Percentiles rank a stretch among this genome's conserved stretches.
phyloP scores from a whole-genome alignment of 2,329 filamentous ascomycete genomes.

The Westerdykella ornata region DNA sequence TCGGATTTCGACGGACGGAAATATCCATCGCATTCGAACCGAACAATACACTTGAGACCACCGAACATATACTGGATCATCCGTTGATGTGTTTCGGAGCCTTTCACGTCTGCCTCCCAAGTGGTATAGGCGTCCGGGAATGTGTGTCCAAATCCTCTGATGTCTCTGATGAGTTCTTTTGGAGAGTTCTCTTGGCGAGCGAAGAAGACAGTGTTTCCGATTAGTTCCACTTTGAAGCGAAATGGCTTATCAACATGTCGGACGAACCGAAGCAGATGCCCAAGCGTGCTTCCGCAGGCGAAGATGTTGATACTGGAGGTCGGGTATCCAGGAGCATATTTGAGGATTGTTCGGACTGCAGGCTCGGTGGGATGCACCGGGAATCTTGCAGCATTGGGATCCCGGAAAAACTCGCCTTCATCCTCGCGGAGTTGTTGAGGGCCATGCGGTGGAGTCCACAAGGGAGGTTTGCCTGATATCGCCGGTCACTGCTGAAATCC shows the following conservation, averaged over 20 bases:
- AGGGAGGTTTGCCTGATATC: constrained; percentile 44
- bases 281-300: constrained; percentile 55
- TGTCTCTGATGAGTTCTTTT: constrained; percentile 48
- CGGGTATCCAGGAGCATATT: constrained; percentile 33
- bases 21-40: constrained; percentile 57
- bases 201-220: constrained; percentile 57
- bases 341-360: constrained; percentile 41
- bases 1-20: constrained; percentile 11
- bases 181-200: constrained; percentile 57
- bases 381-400: constrained; percentile 49
- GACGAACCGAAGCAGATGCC: constrained; percentile 55
- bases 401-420: constrained; percentile 47
- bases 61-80: constrained; percentile 55
- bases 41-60: constrained; percentile 46
- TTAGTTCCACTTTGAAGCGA: constrained; percentile 52
- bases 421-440: constrained; percentile 40
- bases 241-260: constrained; percentile 45
- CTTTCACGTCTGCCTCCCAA: constrained; percentile 51
- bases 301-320: constrained; percentile 47
- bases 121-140: constrained; percentile 62
- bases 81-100: constrained; percentile 57
- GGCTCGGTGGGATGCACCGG: constrained; percentile 49
- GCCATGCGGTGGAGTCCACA: constrained; percentile 43
- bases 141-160: constrained; percentile 57
- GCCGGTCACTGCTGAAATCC: constrained; percentile 5